Evolutionary conservation across 139 green algal species (phyloP).

Genomic region (Chlamydomonas sp.): DNA sequence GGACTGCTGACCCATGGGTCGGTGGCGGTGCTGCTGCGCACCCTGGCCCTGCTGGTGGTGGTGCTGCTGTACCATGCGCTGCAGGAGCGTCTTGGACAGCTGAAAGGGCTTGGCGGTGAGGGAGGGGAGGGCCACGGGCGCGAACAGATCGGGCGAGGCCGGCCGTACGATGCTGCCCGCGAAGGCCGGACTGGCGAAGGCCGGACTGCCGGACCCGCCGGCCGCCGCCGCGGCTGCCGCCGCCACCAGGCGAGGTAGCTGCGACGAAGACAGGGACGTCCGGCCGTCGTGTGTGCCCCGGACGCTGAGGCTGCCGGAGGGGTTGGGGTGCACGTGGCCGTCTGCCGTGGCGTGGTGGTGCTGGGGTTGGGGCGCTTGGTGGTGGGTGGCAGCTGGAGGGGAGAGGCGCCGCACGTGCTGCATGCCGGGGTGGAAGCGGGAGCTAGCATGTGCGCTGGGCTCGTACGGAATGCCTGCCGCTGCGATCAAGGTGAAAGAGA

Average conservation of each 20-base stretch:
- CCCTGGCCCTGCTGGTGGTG: background rate
- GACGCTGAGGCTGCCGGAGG: background rate
- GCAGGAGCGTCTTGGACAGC: constrained; percentile 10
- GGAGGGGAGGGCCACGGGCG: background rate
- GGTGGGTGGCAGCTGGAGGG: background rate
- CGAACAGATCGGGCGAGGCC: background rate
- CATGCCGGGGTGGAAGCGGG: too few species aligned
- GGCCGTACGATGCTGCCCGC: background rate
- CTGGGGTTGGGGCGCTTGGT: too few species aligned
- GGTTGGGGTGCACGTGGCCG: background rate
- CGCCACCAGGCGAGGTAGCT: background rate
- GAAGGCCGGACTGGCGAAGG: background rate
- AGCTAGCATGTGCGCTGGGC: too few species aligned
- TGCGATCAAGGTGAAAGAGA: too few species aligned
- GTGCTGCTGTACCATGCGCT: constrained; percentile 11
- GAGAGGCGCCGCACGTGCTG: background rate
- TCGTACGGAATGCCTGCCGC: too few species aligned
- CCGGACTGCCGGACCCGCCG: background rate
- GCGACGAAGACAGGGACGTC: background rate
- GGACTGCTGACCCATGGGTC: too few species aligned
- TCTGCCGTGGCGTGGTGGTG: background rate
- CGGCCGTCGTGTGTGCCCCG: background rate
- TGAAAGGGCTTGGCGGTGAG: constrained; percentile 4
- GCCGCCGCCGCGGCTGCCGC: background rate
- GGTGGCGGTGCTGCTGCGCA: background rate